phyloP scores from a whole-genome alignment of 176 grass and related monocot species.

The Tuctoria greenei region DNA sequence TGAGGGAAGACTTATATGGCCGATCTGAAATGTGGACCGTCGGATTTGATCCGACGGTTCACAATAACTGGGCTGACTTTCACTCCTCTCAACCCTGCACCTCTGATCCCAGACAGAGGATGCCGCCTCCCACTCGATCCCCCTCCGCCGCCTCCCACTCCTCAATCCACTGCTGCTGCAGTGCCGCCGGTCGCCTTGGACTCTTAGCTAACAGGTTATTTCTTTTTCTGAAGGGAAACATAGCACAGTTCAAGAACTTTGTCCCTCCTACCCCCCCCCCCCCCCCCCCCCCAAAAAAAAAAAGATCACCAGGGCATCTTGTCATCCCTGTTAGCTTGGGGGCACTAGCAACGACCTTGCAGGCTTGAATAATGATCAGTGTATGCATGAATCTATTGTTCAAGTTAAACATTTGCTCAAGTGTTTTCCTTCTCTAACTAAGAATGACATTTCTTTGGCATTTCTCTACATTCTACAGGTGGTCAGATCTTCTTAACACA shows the following conservation, averaged over 20 bases:
- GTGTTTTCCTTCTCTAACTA: background rate
- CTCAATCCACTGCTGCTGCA: no score
- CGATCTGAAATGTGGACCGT: no score
- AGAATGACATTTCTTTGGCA: background rate
- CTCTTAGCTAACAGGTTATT: background rate
- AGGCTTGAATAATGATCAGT: no score
- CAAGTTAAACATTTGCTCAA: background rate
- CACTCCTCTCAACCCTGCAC: no score
- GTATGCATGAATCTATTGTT: background rate
- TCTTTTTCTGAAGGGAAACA: background rate
- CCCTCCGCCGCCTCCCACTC: no score
- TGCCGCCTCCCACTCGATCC: no score
- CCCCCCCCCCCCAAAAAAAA: background rate
- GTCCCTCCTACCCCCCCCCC: background rate
- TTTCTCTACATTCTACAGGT: conserved; percentile 52
- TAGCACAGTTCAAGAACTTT: background rate
- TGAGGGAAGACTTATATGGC: no score
- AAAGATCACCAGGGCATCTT: background rate
- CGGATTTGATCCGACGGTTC: no score
- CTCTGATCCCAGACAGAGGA: no score
- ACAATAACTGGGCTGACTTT: no score
- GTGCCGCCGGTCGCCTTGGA: no score
- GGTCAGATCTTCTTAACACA: conserved; percentile 83
- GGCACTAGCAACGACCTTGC: background rate
- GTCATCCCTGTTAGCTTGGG: conserved; percentile 9